Base-by-base conservation (phyloP, 768 basidiomycete species). In the Collybiopsis luxurians region DNA sequence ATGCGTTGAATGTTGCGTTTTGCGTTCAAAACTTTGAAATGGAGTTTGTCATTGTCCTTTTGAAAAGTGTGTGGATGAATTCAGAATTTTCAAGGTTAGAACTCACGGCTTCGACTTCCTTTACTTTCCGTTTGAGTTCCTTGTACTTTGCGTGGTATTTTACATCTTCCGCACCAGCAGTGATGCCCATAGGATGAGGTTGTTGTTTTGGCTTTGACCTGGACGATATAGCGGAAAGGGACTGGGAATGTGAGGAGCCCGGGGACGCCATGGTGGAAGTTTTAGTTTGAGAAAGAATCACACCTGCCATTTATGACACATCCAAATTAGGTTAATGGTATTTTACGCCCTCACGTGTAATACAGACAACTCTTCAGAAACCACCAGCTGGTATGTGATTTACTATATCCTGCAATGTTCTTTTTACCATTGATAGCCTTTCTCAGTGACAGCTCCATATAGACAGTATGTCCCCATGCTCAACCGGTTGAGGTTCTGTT, bases 61-160 rank as follows among this genome's bases (percentile, higher is more conserved):
- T 64, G 17, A 39, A 28, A 47, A 46, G 55, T 26, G 52, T 43
- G 56, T 55, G 58, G 54, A 42, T 59, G 64, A 59, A 60, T 56
- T 62, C 57, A 63, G 59, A 38, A 57, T 50, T 59, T 39, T 27
- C 15, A 53, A 57, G 51, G 36, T 58, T 40, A 42, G 9, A 63
- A 82, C 87, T 63, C 59, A 91, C 92, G 30, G 78, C 71, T 73
- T 94, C 92, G 61, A 93, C 89, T 71, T 93, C 90, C 68, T 85
- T 88, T 57, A 93, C 90, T 74, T 92, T 92, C 72, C 86, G 82
- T 71, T 90, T 92, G 61, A 94, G 77, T 57, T 94, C 91, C 70
- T 85, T 90, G 76, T 93, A 94, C 73, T 93, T 93, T 66, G 83
- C 81, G 58, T 90, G 87, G 69, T 93, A 94, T 72, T 91, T 92